Evolutionary conservation across 257 asterid species (phyloP), one percentile per base, ranked within the genome.

Genomic region (Lycium ferocissimum): DNA sequence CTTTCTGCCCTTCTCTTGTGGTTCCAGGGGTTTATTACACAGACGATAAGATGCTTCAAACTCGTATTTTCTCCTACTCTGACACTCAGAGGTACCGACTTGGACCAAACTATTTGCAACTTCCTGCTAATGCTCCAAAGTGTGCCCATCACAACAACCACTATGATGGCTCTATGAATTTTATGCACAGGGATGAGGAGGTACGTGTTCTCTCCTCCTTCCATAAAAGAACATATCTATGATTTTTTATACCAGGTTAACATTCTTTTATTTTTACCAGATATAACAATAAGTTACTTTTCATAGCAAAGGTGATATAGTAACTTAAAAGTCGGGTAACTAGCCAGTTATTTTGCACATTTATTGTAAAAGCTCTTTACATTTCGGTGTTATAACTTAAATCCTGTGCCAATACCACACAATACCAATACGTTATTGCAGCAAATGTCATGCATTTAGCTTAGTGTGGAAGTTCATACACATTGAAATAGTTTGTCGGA

Each of bases 171-270:
- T 86, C 78, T 20, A 88, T 88, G 91, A 88, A 88, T 80, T 88
- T 88, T 88, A 86, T 88, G 91, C 89, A 86, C 85, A 67, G 91
- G 84, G 89, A 88, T 78, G 89, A 86, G 72, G 89, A 86, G 91
- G 89, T 86, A 15, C 43, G 17, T 43, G 47, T 65, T 70, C 79
- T 73, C 61, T 83, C 87, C 61, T 83, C 87, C 53, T 62, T 85
- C 86, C 57, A 71, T 73, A 56, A 37, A 35, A 5, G 81, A 1
- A 83, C 67, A 33, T 54, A 51, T 18, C 7, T 10, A 10, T 70
- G 54, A 40, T 38, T 40, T 49, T 75, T 51, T 47, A 7, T 40
- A 22, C 13, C 43, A 73, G 81, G 61, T 47, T 45, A n/a, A 47
- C 37, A 7, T 6, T 47, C 20, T 12, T 1, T 3, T 20, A 20